phyloP scores from a whole-genome alignment of 345 rosid genomes.

The Syzygium aqueum region DNA sequence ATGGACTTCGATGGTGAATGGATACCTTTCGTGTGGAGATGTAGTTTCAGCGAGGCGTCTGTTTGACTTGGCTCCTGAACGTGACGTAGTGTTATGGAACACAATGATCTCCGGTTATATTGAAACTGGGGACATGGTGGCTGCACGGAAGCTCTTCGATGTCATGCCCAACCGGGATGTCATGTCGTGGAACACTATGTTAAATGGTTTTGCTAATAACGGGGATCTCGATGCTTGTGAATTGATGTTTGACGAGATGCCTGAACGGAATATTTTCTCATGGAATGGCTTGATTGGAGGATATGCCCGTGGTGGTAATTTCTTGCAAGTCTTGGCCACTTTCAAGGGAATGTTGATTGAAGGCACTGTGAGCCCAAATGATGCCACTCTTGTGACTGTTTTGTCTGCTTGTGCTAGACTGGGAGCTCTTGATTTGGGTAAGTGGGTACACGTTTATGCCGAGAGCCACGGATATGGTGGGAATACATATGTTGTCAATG shows the following conservation, averaged over 20 bases:
- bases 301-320: constrained; percentile 31
- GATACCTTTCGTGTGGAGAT: constrained; percentile 44
- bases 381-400: constrained; percentile 67
- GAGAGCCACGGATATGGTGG: constrained; percentile 40
- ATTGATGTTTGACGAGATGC: constrained; percentile 61
- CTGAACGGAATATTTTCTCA: constrained; percentile 57
- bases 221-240: constrained; percentile 46
- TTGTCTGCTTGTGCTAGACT: constrained; percentile 71
- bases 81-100: constrained; percentile 76
- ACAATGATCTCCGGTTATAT: constrained; percentile 66
- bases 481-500: constrained; percentile 55
- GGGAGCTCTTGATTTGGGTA: constrained; percentile 69
- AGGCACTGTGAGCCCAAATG: constrained; percentile 36
- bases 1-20: constrained; percentile 65
- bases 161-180: constrained; percentile 57
- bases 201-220: constrained; percentile 48
- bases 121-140: constrained; percentile 43
- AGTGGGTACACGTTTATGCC: constrained; percentile 58
- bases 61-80: constrained; percentile 66
- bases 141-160: constrained; percentile 58
- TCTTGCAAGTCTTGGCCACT: constrained; percentile 36
- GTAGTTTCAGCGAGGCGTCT: constrained; percentile 40
- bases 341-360: constrained; percentile 48
- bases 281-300: constrained; percentile 78
- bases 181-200: constrained; percentile 77